Base-by-base conservation (phyloP, 75 land plant genomes). In the Chamaecyparis obtusa region DNA sequence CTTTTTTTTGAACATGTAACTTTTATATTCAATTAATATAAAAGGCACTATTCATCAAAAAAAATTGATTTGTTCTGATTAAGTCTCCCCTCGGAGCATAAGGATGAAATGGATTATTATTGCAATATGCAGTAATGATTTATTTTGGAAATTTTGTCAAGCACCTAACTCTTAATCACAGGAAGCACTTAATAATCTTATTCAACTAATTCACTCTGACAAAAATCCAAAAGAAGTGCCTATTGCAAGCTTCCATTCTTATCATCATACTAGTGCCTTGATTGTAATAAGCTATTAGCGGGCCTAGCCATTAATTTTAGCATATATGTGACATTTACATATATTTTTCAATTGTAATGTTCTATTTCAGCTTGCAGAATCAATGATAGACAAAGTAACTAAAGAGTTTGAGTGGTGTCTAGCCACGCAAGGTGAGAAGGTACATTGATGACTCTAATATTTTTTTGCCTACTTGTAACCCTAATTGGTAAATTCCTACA, bases 201-300 rank as follows among this genome's bases (percentile, higher is more conserved):
- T 94, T 83, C 91, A 84, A 10, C 85, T 92, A 32, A 36, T 91
- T 88, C 72, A 93, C 17, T 56, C 78, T 41, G 94, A 91, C 88
- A 96, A 93, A 88, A 91, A 85, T 87, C 93, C 95, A 77, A 95
- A 96, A 44, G 97, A 96, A 91, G 89, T 94, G 87, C 96, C 97
- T 27, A 80, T 39, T 55, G 97, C 94, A 89, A 88, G 93, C 51
- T 30, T 77, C 30, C 9, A 72, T 24, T 2, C 39, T 80, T 17
- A 16, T 44, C 39, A 37, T 80, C 83, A 43, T 24, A 43, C 36
- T 79, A 15, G 17, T 79, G 44, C 27, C 24, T 79, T 21, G 27
- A 80, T 24, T 3, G 10, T 27, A 44, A 79, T n/a, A 21, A 79
- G 82, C 46, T 43, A n/a, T 9, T 39, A 21, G 24, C 48, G 19